Percentiles rank a stretch among this genome's conserved stretches.
Evolutionary conservation across 2,329 filamentous ascomycete genomes (phyloP).

Genomic region (Dactylellina drechsleri): DNA sequence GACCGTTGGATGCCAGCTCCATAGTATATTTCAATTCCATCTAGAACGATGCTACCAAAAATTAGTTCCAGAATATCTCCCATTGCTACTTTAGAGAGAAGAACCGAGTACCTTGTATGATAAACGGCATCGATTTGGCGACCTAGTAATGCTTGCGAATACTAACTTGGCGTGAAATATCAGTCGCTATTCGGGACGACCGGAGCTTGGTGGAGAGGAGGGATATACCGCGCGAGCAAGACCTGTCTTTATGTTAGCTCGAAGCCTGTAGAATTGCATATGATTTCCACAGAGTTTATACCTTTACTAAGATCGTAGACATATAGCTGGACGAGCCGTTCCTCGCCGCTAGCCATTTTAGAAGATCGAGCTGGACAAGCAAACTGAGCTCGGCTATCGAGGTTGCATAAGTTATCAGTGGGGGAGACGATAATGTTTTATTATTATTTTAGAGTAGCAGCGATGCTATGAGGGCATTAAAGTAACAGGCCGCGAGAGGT

Average conservation of each 20-base stretch:
- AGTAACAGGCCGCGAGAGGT: conserved; percentile 1
- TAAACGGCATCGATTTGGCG: conserved; percentile 89
- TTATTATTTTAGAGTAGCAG: background rate
- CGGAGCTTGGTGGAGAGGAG: background rate
- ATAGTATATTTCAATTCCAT: conserved; percentile 78
- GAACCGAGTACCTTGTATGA: conserved; percentile 73
- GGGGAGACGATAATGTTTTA: background rate
- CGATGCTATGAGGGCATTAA: background rate
- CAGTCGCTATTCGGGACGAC: conserved; percentile 15
- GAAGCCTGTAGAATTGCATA: conserved; percentile 51
- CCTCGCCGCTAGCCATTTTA: conserved; percentile 43
- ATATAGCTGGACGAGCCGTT: conserved; percentile 71
- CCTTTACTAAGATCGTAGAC: conserved; percentile 78
- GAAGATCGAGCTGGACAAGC: too few relatives aligned
- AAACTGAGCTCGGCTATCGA: background rate
- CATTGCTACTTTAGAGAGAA: background rate
- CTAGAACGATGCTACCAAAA: conserved; percentile 72
- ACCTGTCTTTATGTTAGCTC: conserved; percentile 21
- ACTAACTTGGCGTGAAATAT: conserved; percentile 61
- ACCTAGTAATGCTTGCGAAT: conserved; percentile 71
- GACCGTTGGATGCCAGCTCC: conserved; percentile 85
- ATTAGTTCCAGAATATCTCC: background rate
- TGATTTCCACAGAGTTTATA: conserved; percentile 63
- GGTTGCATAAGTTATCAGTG: background rate
- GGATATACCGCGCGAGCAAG: conserved; percentile 33